Conservation (phyloP, 2,329 filamentous ascomycete genomes). For the Curvularia eragrostidis region DNA sequence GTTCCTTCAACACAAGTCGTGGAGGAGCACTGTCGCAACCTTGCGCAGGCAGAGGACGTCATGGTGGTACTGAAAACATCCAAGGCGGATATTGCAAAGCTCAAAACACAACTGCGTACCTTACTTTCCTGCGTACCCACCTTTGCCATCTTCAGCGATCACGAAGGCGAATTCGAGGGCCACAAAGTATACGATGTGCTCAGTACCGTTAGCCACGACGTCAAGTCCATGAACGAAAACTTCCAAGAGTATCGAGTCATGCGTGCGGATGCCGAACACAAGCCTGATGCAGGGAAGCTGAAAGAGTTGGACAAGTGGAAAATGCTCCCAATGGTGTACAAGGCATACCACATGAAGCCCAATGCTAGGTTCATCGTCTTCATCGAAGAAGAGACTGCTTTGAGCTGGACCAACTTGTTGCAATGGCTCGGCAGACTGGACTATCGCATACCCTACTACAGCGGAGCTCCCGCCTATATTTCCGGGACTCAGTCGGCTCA, state of each 20-base stretch:
- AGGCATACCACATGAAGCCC: constrained; percentile 51
- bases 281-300: constrained; percentile 53
- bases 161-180: constrained; percentile 59
- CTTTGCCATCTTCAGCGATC: constrained; percentile 66
- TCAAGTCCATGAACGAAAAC: constrained; percentile 53
- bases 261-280: constrained; percentile 51
- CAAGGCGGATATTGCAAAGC: constrained; percentile 63
- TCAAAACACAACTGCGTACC: constrained; percentile 62
- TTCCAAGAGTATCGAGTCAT: constrained; percentile 61
- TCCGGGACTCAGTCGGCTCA: constrained; percentile 51
- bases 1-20: constrained; percentile 8
- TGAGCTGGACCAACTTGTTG: constrained; percentile 49
- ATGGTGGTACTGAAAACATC: constrained; percentile 66
- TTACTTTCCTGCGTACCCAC: constrained; percentile 63
- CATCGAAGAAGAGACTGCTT: constrained; percentile 45
- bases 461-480: constrained; percentile 49
- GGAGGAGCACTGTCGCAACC: constrained; percentile 33
- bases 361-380: constrained; percentile 42
- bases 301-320: constrained; percentile 66
- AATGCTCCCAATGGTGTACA: constrained; percentile 62
- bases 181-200: constrained; percentile 60
- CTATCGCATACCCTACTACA: constrained; percentile 51
- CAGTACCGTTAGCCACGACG: constrained; percentile 46
- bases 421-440: constrained; percentile 51
- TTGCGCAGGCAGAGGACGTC: constrained; percentile 55